Percentiles rank a stretch among this genome's conserved stretches.
phyloP scores from a whole-genome alignment of 2,329 filamentous ascomycete genomes.

The Botrytis hyacinthi region DNA sequence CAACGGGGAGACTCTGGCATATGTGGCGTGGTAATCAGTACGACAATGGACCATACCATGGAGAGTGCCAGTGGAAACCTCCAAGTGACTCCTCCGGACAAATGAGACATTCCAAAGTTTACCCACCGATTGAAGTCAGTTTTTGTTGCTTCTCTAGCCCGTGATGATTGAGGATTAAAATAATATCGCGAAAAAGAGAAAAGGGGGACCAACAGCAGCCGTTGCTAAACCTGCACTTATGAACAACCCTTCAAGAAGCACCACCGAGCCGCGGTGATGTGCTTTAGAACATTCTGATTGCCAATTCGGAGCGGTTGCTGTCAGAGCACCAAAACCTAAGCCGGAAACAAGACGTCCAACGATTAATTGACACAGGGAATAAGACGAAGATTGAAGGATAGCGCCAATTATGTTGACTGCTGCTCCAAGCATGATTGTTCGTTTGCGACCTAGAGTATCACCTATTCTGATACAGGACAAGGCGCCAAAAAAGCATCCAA shows the following conservation, averaged over 20 bases:
- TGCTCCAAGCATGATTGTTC: slow-evolving; percentile 57
- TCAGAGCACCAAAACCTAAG: slow-evolving; percentile 51
- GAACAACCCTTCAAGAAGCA: slow-evolving; percentile 59
- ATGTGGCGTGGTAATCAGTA: slow-evolving; percentile 51
- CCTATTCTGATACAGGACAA: slow-evolving; percentile 40
- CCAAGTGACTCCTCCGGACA: slow-evolving; percentile 52
- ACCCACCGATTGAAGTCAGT: slow-evolving; percentile 51
- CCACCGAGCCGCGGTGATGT: slow-evolving; percentile 56
- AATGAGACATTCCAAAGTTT: slow-evolving; percentile 55
- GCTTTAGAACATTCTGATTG: slow-evolving; percentile 58
- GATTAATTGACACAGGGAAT: slow-evolving; percentile 53
- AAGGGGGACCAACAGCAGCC: slow-evolving; percentile 17
- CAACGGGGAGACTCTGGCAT: slow-evolving; percentile 53
- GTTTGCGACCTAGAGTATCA: slow-evolving; percentile 56
- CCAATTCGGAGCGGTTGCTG: slow-evolving; percentile 55
- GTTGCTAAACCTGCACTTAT: slow-evolving; percentile 48
- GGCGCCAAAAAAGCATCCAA: slow-evolving; percentile 49
- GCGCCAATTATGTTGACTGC: slow-evolving; percentile 58
- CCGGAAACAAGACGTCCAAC: slow-evolving; percentile 50
- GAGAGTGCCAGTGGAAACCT: slow-evolving; percentile 60
- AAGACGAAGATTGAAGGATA: slow-evolving; percentile 43
- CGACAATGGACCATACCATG: slow-evolving; percentile 57
- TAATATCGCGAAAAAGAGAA: slow-evolving; percentile 1
- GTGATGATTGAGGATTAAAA: neutral
- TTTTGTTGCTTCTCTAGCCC: neutral